Evolutionary conservation across 768 basidiomycete genomes (phyloP).

Genomic region (Gloeophyllum trabeum): DNA sequence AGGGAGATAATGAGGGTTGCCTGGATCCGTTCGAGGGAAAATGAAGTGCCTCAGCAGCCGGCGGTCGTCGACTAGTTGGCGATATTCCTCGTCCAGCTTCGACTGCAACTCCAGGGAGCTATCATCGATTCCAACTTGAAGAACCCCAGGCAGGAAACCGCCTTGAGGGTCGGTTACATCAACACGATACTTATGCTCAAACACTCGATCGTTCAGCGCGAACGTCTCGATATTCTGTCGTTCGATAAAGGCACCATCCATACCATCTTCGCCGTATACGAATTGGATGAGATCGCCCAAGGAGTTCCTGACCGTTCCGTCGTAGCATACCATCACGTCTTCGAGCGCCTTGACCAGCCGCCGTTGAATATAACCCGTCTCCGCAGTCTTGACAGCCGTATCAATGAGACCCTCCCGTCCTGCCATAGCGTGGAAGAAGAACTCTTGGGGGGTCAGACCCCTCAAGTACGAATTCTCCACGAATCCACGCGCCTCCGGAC

Average conservation of each 20-base stretch:
- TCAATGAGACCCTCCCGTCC: conserved; percentile 98
- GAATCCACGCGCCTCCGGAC: conserved; percentile 94
- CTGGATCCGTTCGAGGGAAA: conserved; percentile 67
- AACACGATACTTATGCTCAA: conserved; percentile 89
- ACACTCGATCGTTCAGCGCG: conserved; percentile 67
- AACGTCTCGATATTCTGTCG: conserved; percentile 90
- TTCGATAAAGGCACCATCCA: conserved; percentile 98
- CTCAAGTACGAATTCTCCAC: conserved; percentile 98
- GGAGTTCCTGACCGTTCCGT: conserved; percentile 96
- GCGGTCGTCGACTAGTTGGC: conserved; percentile 63
- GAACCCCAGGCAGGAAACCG: conserved; percentile 67
- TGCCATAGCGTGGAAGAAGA: conserved; percentile 99
- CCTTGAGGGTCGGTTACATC: conserved; percentile 80
- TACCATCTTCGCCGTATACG: conserved; percentile 96
- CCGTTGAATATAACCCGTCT: conserved; percentile 98
- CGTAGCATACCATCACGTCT: conserved; percentile 95
- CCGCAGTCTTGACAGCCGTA: conserved; percentile 98
- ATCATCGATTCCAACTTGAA: conserved; percentile 85
- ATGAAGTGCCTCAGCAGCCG: conserved; percentile 67
- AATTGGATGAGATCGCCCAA: conserved; percentile 95
- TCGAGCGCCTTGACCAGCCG: conserved; percentile 96
- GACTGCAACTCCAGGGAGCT: conserved; percentile 74
- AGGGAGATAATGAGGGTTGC: conserved; percentile 74
- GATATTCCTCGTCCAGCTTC: conserved; percentile 73
- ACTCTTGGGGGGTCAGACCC: conserved; percentile 94